A percentile compares a stretch with the other conserved stretches of the same genome.
These are phyloP conservation scores for Trichocladium uniseriatum DNA, from an alignment of 495 filamentous ascomycete genomes.

Conservation along the genomic window DNA sequence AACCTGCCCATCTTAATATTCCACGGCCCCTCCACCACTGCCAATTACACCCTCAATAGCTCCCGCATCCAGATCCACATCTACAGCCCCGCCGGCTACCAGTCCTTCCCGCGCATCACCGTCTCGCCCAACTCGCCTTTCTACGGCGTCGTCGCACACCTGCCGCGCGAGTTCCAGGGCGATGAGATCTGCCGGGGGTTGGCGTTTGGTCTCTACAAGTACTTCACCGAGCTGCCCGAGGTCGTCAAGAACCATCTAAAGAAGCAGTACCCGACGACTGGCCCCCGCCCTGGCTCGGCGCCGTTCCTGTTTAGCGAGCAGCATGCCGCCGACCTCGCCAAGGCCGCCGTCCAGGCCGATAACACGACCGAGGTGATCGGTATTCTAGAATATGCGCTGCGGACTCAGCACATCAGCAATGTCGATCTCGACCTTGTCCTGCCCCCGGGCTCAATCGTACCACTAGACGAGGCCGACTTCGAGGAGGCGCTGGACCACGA, in stretches of 20 bases:
- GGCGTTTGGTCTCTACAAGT: slow-evolving; percentile 85
- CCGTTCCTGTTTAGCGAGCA: slow-evolving; percentile 75
- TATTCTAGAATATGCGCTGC: slow-evolving; percentile 61
- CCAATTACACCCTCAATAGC: slow-evolving; percentile 75
- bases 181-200: slow-evolving; percentile 83
- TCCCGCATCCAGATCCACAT: slow-evolving; percentile 90
- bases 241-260: slow-evolving; percentile 55
- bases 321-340: slow-evolving; percentile 85
- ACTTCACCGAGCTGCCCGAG: slow-evolving; percentile 79
- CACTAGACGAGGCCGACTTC: slow-evolving; percentile 40
- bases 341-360: slow-evolving; percentile 69
- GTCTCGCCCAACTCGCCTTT: slow-evolving; percentile 92
- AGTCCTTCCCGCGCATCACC: slow-evolving; percentile 79
- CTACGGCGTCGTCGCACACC: slow-evolving; percentile 80
- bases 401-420: slow-evolving; percentile 68
- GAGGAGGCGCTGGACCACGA: slow-evolving; percentile 49
- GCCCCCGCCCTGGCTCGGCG: slow-evolving; percentile 47
- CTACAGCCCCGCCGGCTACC: slow-evolving; percentile 77
- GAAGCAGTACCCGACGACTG: slow-evolving; percentile 37
- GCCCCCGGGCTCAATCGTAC: slow-evolving; percentile 61
- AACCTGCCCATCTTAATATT: slow-evolving; percentile 70
- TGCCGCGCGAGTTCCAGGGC: slow-evolving; percentile 90
- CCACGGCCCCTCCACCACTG: slow-evolving; percentile 73
- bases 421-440: slow-evolving; percentile 83
- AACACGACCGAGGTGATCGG: slow-evolving; percentile 61